Percentiles rank a stretch among this genome's conserved stretches.
These are phyloP conservation scores for Mentha longifolia DNA, from an alignment of 257 asterid species.

Conservation along the genomic window DNA sequence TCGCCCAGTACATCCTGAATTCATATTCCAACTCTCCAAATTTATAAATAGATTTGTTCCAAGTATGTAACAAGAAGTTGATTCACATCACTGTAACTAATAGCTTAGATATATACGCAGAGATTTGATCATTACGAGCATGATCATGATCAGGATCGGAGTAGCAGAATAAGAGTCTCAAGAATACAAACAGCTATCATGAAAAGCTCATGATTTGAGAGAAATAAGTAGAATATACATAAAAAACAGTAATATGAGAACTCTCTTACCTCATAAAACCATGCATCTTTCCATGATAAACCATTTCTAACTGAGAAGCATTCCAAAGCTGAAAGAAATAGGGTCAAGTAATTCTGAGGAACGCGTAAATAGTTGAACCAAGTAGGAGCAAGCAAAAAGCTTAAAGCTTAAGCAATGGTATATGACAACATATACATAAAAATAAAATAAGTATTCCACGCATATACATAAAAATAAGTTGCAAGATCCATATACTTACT, in stretches of 20 bases:
- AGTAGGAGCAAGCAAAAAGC: constrained; percentile 6
- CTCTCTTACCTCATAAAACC: constrained; percentile 92
- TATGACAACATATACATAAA: not conserved
- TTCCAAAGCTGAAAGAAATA: constrained; percentile 85
- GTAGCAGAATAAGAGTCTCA: not conserved
- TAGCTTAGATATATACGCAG: too few species aligned
- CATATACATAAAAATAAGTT: too few species aligned
- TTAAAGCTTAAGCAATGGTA: not conserved
- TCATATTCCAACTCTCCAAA: constrained; percentile 9
- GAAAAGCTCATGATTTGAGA: not conserved
- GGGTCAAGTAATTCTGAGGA: not conserved
- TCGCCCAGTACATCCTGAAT: constrained; percentile 99
- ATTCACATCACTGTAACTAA: not conserved
- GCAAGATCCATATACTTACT: constrained; percentile 48
- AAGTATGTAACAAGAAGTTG: not conserved
- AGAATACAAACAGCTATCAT: not conserved
- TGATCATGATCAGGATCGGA: not conserved
- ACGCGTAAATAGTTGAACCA: not conserved
- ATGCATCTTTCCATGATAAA: constrained; percentile 93
- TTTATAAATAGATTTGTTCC: not conserved
- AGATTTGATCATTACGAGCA: too few species aligned
- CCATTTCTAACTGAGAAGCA: constrained; percentile 94
- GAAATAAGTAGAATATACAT: not conserved
- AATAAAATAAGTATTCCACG: too few species aligned
- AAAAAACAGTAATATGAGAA: constrained; percentile 14